Evolutionary conservation across 305 asterid species (phyloP).

Genomic region (Solanum aculeatissimum): DNA sequence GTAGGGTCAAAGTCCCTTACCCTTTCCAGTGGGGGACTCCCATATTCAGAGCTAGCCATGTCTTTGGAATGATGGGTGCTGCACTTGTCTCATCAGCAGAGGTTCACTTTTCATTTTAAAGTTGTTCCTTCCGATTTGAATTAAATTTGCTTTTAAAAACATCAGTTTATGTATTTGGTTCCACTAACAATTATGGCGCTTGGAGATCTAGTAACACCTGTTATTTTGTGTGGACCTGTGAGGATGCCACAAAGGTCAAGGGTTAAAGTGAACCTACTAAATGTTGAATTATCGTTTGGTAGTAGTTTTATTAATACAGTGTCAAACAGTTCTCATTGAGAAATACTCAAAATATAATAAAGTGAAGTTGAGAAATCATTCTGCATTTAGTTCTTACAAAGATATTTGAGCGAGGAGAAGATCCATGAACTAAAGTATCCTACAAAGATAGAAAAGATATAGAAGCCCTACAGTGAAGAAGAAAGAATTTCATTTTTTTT

Average conservation of each 20-base stretch:
- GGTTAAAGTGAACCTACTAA: neutral
- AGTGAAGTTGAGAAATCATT: neutral
- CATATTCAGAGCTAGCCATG: slow-evolving; percentile 83
- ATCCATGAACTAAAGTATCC: neutral
- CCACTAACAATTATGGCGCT: neutral
- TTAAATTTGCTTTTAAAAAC: neutral
- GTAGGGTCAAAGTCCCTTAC: slow-evolving; percentile 77
- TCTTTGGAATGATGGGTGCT: slow-evolving; percentile 91
- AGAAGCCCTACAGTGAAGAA: neutral
- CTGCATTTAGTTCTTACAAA: neutral
- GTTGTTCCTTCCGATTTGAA: neutral
- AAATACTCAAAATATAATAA: neutral
- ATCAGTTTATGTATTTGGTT: neutral
- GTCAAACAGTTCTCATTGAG: neutral
- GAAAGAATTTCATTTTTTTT: neutral
- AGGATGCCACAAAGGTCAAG: neutral
- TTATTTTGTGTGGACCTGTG: neutral
- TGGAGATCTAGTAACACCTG: neutral
- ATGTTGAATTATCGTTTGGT: neutral
- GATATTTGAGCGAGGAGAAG: neutral
- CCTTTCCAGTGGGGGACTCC: slow-evolving; percentile 99
- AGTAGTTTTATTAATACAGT: neutral
- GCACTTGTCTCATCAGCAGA: slow-evolving; percentile 89
- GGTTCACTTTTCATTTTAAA: slow-evolving; percentile 28
- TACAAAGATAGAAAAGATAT: neutral